Percentiles rank a stretch among this genome's conserved stretches.
Evolutionary conservation across 2,329 filamentous ascomycete species (phyloP).

Genomic region (Botrytis aclada): DNA sequence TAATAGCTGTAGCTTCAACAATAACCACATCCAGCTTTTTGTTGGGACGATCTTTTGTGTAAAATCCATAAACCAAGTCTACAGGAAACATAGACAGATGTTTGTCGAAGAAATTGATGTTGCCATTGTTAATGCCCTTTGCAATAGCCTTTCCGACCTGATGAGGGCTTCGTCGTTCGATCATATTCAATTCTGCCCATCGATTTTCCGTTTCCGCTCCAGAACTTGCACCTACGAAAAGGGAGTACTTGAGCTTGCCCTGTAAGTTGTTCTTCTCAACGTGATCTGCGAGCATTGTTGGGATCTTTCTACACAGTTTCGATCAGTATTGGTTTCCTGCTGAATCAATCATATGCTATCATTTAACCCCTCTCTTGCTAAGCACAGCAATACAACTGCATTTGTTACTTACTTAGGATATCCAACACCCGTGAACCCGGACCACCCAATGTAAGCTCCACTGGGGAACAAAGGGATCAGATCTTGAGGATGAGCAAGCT

Average conservation of each 20-base stretch:
- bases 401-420: constrained; percentile 69
- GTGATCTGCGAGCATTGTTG: constrained; percentile 79
- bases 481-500: constrained; percentile 76
- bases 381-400: not conserved
- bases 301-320: constrained; percentile 62
- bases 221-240: constrained; percentile 87
- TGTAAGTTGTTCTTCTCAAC: constrained; percentile 84
- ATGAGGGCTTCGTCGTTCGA: constrained; percentile 78
- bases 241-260: constrained; percentile 78
- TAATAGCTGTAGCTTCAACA: constrained; percentile 82
- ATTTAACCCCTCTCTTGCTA: not conserved
- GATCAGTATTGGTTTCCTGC: constrained; percentile 6
- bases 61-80: constrained; percentile 82
- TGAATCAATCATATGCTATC: not conserved
- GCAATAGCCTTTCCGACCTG: constrained; percentile 89
- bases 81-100: constrained; percentile 89
- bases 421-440: constrained; percentile 84
- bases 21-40: constrained; percentile 74
- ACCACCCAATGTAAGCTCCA: constrained; percentile 86
- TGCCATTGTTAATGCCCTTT: constrained; percentile 84
- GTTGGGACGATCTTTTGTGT: constrained; percentile 70
- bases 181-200: constrained; percentile 89
- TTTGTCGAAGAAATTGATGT: constrained; percentile 92
- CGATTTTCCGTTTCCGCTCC: constrained; percentile 84
- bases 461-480: constrained; percentile 78